Conservation (phyloP, 2,329 filamentous ascomycete genomes). For the Colletotrichum orbiculare region DNA sequence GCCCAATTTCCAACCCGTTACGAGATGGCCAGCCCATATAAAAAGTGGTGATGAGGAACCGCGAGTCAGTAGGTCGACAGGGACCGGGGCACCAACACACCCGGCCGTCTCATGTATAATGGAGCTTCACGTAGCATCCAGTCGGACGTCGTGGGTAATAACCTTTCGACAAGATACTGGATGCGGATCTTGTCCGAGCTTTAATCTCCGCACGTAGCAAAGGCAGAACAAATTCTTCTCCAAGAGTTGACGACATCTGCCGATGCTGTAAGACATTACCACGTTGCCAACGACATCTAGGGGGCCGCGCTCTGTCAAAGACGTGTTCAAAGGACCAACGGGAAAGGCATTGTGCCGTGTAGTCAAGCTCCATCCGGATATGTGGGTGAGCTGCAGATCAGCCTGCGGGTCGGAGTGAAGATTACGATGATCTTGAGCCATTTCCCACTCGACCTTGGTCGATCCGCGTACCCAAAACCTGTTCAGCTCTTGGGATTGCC, state of each 20-base stretch:
- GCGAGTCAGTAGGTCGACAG: conserved; percentile 24
- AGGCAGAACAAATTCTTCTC: conserved; percentile 1
- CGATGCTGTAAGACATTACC: not conserved
- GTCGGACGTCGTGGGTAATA: conserved; percentile 14
- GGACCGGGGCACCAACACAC: conserved; percentile 7
- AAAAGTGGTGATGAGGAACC: conserved; percentile 5
- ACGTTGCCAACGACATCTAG: conserved; percentile 1
- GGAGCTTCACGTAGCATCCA: conserved; percentile 15
- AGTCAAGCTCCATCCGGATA: not conserved
- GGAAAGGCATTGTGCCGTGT: not conserved
- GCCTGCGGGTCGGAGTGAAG: conserved; percentile 19
- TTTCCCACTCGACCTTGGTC: not conserved
- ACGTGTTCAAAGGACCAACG: not conserved
- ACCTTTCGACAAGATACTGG: conserved; percentile 8
- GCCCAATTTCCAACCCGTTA: conserved; percentile 8
- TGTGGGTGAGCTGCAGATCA: conserved; percentile 19
- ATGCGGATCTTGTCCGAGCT: conserved; percentile 25
- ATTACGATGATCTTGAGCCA: conserved; percentile 25
- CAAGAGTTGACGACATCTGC: not conserved
- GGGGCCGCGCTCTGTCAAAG: conserved; percentile 2
- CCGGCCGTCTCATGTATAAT: conserved; percentile 20
- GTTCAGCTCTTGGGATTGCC: conserved; percentile 1
- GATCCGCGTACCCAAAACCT: not conserved
- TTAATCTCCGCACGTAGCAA: conserved; percentile 12
- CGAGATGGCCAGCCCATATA: conserved; percentile 13